These are phyloP conservation scores for Ogataea pignaliae DNA, from an alignment of 805 yeast species.

Conservation along the genomic window DNA sequence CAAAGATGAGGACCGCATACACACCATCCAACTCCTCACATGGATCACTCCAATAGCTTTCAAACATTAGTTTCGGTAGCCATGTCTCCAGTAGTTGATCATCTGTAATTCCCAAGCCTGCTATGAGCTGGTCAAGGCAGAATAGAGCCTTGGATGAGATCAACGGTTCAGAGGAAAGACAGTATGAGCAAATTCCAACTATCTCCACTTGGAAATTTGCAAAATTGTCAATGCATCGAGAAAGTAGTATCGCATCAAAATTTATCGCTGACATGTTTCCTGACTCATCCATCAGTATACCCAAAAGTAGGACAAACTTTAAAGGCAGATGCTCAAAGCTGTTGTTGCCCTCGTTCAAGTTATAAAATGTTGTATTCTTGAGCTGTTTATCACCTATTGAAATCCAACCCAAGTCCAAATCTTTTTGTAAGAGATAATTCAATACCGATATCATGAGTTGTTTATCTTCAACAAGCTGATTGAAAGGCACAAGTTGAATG, in stretches of 20 bases:
- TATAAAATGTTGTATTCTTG: conserved; percentile 5
- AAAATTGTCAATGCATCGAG: conserved; percentile 13
- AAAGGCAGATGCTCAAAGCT: conserved; percentile 5
- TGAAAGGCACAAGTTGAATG: conserved; percentile 7
- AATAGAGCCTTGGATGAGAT: conserved; percentile 7
- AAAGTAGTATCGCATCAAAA: conserved; percentile 8
- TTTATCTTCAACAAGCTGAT: conserved; percentile 2
- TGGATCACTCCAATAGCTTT: conserved; percentile 2
- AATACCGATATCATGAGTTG: neutral
- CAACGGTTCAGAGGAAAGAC: conserved; percentile 3
- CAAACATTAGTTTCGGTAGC: conserved; percentile 2
- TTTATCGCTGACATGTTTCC: neutral
- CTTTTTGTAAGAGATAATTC: neutral
- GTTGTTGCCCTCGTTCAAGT: neutral
- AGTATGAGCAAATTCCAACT: conserved; percentile 8
- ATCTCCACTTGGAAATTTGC: conserved; percentile 2
- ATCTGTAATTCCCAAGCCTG: conserved; percentile 10
- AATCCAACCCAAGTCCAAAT: conserved; percentile 2
- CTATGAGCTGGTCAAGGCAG: conserved; percentile 11
- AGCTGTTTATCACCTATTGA: conserved; percentile 5
- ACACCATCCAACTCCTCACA: conserved; percentile 9
- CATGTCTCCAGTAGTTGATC: conserved; percentile 7
- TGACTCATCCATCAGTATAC: conserved; percentile 1
- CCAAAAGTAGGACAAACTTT: conserved; percentile 6
- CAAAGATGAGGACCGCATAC: conserved; percentile 11